Base-by-base conservation (phyloP, 1,284 basidiomycete species). In the Meripilus lineatus region DNA sequence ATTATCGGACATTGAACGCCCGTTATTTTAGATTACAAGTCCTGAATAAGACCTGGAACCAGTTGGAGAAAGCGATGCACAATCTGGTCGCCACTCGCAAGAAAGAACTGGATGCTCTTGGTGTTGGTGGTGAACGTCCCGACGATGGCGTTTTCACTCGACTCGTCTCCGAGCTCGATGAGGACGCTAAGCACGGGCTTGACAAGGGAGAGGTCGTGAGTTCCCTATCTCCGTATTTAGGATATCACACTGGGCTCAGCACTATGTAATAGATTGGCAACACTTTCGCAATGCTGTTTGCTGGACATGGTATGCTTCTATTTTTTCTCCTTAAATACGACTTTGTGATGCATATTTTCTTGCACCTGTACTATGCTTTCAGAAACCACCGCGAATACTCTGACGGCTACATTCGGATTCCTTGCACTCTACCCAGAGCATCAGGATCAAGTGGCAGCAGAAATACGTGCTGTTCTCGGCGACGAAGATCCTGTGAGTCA, bases 401-500 rank as follows among this genome's bases (percentile, higher is more conserved):
- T 71, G 2, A 55, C 59, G 3, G 67, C 63, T 34, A 50, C 63
- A 3, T 48, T 70, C 4, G 63, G 53, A 2, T 57, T 65, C 17
- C 56, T 72, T 2, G 65, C 68, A 3, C 43, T 70, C 3, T 54
- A 70, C 51, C 68, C 62, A 2, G 62, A 67, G 4, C 58, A 62
- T 40, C 70, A 72, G 51, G 62, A 67, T 15, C 57, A 58, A 38
- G 50, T 68, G 1, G 58, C 55, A 46, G 49, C 64, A 4, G 63
- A 71, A 36, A 56, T 70, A 30, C 13, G 28, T 2, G 38, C 44
- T 15, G 20, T 38, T 15, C 41, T n/a, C n/a, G n/a, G n/a, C n/a
- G n/a, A n/a, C n/a, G n/a, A n/a, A n/a, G n/a, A n/a, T n/a, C n/a
- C n/a, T n/a, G n/a, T n/a, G n/a, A n/a, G n/a, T n/a, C n/a, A n/a